Evolutionary conservation across 257 asterid species (phyloP).

Genomic region (Solanum paucissectum): DNA sequence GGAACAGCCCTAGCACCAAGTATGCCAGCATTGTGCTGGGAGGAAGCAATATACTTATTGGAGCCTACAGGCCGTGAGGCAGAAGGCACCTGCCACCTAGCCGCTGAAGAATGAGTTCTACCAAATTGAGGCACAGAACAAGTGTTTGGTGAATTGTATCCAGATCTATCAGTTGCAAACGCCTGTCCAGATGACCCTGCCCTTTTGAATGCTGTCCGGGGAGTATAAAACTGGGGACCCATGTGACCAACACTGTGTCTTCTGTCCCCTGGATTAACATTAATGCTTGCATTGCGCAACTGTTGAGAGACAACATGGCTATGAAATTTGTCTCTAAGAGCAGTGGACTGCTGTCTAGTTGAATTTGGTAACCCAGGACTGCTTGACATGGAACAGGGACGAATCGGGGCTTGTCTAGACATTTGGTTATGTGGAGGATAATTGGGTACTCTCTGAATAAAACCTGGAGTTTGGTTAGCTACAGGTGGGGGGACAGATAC

Average conservation of each 20-base stretch:
- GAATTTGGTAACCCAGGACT: conserved; percentile 6
- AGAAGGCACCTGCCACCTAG: conserved; percentile 10
- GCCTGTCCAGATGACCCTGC: conserved; percentile 10
- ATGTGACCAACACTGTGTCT: conserved; percentile 14
- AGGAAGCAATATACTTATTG: conserved; percentile 2
- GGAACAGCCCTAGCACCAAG: conserved; percentile 8
- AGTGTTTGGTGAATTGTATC: background rate
- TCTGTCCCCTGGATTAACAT: conserved; percentile 10
- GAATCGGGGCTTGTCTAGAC: conserved; percentile 7
- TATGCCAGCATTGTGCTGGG: background rate
- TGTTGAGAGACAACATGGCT: conserved; percentile 12
- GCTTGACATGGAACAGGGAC: conserved; percentile 25
- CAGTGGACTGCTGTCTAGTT: conserved; percentile 6
- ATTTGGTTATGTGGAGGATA: conserved; percentile 11
- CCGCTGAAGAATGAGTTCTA: conserved; percentile 7
- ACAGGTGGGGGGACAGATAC: background rate
- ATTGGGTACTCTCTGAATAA: conserved; percentile 7
- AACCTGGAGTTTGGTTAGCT: conserved; percentile 9
- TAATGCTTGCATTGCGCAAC: conserved; percentile 7
- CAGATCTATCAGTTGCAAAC: conserved; percentile 10
- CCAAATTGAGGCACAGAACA: conserved; percentile 7
- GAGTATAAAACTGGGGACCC: conserved; percentile 14
- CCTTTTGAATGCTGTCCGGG: conserved; percentile 24
- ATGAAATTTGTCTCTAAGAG: conserved; percentile 18
- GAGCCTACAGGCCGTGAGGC: conserved; percentile 6